Base-by-base conservation (phyloP, 306 rosid genomes). In the Ormosia emarginata region DNA sequence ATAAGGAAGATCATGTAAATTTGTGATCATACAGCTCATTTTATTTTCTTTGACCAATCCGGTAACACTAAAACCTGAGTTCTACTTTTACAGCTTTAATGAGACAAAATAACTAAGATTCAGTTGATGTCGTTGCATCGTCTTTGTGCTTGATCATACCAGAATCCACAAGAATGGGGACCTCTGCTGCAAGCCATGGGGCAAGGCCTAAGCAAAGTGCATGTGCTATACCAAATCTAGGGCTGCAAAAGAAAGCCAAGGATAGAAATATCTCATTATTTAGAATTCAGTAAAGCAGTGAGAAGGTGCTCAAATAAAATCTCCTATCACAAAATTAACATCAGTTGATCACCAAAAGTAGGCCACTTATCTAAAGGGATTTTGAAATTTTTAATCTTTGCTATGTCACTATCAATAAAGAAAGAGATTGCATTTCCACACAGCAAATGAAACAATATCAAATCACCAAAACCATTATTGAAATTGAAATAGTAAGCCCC, bases 131-230 rank as follows among this genome's bases (percentile, higher is more conserved):
- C 47, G 99, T 84, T 4, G 91, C 88, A 66, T 96, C 93, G 49
- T 96, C 99, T 84, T 90, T 96, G 94, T 96, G 98, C 97, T 96
- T 96, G 80, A 96, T 89, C 97, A 93, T 92, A 63, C 99, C 98
- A 84, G 99, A 96, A 90, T 96, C 99, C 71, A 96, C 99, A 17
- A 96, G 99, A 80, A 93, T 61, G 77, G 99, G 99, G 82, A 96
- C 77, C 88, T 96, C 99, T 0, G 99, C 99, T 1, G 99, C 99
- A 74, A 96, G 96, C 99, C 99, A 96, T 4, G 99, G 99, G 15
- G 98, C 99, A 86, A 96, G 99, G 14, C 99, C 99, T 90, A 96
- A 85, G 86, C 99, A 96, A 65, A 96, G 98, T 15, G 98, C 97
- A 87, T 93, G 99, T 5, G 99, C 98, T 66, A 96, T 89, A 15